Conservation (phyloP, 2,329 filamentous ascomycete species). For the Fusarium brachygibbosum region DNA sequence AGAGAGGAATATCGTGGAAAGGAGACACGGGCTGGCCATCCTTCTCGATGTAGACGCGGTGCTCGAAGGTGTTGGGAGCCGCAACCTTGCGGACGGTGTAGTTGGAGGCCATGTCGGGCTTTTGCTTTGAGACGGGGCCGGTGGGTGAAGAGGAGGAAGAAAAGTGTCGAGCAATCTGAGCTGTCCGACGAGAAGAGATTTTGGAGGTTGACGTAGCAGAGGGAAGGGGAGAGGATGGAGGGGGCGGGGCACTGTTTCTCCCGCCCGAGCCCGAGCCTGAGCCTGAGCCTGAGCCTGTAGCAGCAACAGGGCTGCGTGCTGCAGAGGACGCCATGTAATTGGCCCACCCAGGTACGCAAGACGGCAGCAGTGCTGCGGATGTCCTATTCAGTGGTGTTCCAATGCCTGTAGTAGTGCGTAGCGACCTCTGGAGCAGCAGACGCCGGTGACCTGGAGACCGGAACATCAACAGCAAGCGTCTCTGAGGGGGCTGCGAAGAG, state of each 20-base stretch:
- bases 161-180: conserved; percentile 69
- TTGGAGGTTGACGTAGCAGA: conserved; percentile 50
- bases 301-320: conserved; percentile 44
- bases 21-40: conserved; percentile 94
- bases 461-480: conserved; percentile 41
- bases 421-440: conserved; percentile 42
- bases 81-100: conserved; percentile 90
- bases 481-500: conserved; percentile 36
- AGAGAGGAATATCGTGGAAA: conserved; percentile 99
- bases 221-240: conserved; percentile 52
- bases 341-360: conserved; percentile 41
- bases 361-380: conserved; percentile 32
- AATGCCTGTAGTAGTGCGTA: conserved; percentile 27
- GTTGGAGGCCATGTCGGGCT: conserved; percentile 66
- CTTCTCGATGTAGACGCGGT: conserved; percentile 98
- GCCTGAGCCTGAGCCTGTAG: conserved; percentile 37
- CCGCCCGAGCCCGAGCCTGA: conserved; percentile 13
- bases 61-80: conserved; percentile 92
- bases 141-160: conserved; percentile 52
- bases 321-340: conserved; percentile 46
- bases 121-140: conserved; percentile 27
- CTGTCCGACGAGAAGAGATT: conserved; percentile 65
- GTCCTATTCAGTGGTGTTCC: conserved; percentile 20
- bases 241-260: conserved; percentile 54
- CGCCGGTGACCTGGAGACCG: conserved; percentile 34